phyloP scores from a whole-genome alignment of 306 rosid genomes.

The Acacia confusa region DNA sequence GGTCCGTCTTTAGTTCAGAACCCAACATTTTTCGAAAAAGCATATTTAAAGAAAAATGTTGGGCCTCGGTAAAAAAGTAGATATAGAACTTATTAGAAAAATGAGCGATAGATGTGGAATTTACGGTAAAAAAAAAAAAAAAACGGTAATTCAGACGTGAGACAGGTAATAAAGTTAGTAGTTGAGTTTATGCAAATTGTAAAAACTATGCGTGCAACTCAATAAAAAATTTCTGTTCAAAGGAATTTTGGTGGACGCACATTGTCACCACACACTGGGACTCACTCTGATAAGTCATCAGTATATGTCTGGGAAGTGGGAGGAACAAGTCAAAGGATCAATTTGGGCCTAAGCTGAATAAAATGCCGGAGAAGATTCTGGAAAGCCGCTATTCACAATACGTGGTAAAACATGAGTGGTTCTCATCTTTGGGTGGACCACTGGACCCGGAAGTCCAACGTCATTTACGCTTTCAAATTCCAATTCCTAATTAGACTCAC shows the following conservation, averaged over 20 bases:
- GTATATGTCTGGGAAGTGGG: background rate
- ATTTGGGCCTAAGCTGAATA: background rate
- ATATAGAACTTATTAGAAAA: too few relatives aligned
- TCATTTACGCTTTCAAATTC: background rate
- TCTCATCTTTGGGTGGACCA: background rate
- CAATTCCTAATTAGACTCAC: background rate
- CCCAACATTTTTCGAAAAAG: background rate
- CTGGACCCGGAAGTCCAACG: background rate
- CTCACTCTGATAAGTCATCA: too few relatives aligned
- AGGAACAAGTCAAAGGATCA: background rate
- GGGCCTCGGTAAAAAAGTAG: too few relatives aligned
- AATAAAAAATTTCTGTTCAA: too few relatives aligned
- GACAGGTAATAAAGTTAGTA: too few relatives aligned
- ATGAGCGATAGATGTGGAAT: background rate
- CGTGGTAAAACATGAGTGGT: background rate
- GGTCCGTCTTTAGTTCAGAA: background rate
- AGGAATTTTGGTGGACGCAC: too few relatives aligned
- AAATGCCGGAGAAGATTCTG: background rate
- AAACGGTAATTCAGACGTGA: too few relatives aligned
- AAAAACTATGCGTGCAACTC: too few relatives aligned
- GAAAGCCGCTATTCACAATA: background rate
- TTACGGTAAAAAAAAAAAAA: background rate
- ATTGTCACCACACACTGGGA: background rate
- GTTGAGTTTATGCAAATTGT: too few relatives aligned
- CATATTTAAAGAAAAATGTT: too few relatives aligned